Evolutionary conservation across 164 flowering plant species (phyloP), one percentile per base, ranked within the genome.

Genomic region (Nymphaea colorata): DNA sequence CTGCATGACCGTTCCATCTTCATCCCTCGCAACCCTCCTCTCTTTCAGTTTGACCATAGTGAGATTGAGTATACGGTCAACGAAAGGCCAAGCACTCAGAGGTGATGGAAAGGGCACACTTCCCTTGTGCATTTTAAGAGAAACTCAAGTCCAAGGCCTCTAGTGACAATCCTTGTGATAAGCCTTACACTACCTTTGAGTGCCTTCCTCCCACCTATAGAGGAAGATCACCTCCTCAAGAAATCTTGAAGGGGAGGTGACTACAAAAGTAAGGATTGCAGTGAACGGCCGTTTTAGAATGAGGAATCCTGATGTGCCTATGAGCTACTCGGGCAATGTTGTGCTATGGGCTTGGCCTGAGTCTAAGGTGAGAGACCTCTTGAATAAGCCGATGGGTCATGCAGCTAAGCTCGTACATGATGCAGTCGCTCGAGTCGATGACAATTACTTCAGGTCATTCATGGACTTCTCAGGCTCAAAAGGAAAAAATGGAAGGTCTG

Each of bases 281-380:
- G 76, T 79, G 18, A 68, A 79, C 47, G 82, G 78, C 6, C 78
- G 82, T 2, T 17, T 51, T 2, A 64, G 80, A 18, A 25, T 79
- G 61, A 73, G 41, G 63, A 25, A 25, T 25, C 79, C 79, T 5
- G 68, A 18, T 2, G 68, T 79, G 4, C 74, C 78, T 25, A 59
- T 64, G 3, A 77, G 71, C 25, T 72, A 68, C 8, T 67, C 67
- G 60, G 77, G 81, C 5, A 79, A 76, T 18, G 62, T 79, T 71
- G 79, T 79, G 41, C 65, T 79, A 4, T 79, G 82, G 82, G 79
- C 82, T 15, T 76, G 71, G 43, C 79, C 79, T 4, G 63, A 59
- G 11, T 62, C 79, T 6, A 72, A 60, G 44, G 80, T 80, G 42
- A 69, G 75, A 65, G 74, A 77, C 15, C 70, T 79, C 4, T 44